These are phyloP conservation scores for Cystobasidium sp. DNA, from an alignment of 1,284 basidiomycete genomes.

Conservation along the genomic window DNA sequence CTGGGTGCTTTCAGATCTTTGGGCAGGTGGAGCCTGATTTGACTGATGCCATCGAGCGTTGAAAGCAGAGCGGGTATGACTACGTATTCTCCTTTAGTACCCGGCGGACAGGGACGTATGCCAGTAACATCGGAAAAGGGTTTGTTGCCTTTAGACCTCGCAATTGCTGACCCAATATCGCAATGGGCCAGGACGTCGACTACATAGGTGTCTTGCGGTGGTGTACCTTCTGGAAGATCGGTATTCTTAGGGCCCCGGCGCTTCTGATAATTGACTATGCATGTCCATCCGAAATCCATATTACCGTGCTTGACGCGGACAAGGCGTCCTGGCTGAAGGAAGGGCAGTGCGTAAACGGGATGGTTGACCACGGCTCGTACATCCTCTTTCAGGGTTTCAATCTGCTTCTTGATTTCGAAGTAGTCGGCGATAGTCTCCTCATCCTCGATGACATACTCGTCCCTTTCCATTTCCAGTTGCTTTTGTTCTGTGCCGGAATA, in stretches of 20 bases:
- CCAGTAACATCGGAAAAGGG: slow-evolving; percentile 62
- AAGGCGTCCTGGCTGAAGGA: slow-evolving; percentile 88
- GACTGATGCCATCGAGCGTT: slow-evolving; percentile 82
- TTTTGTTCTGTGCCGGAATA: slow-evolving; percentile 65
- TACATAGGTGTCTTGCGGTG: slow-evolving; percentile 88
- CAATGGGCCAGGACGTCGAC: slow-evolving; percentile 91
- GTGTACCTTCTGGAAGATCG: slow-evolving; percentile 66
- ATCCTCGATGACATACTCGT: slow-evolving; percentile 73
- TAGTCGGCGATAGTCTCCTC: slow-evolving; percentile 86
- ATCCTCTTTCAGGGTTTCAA: slow-evolving; percentile 83
- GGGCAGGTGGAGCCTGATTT: slow-evolving; percentile 83
- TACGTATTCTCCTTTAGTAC: slow-evolving; percentile 75
- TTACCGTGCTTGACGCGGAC: slow-evolving; percentile 85
- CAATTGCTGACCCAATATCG: slow-evolving; percentile 67
- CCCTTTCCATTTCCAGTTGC: slow-evolving; percentile 72
- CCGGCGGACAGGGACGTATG: slow-evolving; percentile 70
- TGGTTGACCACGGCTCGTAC: slow-evolving; percentile 92
- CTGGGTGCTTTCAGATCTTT: slow-evolving; percentile 82
- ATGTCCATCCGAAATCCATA: slow-evolving; percentile 94
- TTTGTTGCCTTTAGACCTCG: slow-evolving; percentile 59
- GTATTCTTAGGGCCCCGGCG: slow-evolving; percentile 58
- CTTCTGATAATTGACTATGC: slow-evolving; percentile 90
- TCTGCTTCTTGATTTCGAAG: slow-evolving; percentile 86
- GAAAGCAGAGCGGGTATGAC: slow-evolving; percentile 88
- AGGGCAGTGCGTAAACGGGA: slow-evolving; percentile 89